These are phyloP conservation scores for Lotmaria passim DNA, from an alignment of 208 protist genomes.

Conservation along the genomic window DNA sequence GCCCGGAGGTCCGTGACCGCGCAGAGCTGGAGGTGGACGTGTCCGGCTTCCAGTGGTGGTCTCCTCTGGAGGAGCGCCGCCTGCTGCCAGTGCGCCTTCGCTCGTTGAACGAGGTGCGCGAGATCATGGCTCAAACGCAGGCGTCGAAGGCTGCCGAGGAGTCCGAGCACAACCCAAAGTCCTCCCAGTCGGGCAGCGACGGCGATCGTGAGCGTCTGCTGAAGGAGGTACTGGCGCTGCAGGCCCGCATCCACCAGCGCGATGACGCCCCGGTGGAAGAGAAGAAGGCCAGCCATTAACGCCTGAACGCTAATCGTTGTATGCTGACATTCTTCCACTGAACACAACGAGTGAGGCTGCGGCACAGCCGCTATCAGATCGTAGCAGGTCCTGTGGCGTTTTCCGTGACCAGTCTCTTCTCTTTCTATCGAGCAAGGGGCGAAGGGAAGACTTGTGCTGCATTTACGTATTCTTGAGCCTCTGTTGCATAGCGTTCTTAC, in stretches of 20 bases:
- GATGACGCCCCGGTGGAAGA: slow-evolving; percentile 72
- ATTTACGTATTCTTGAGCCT: slow-evolving; percentile 19
- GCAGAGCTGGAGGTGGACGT: slow-evolving; percentile 91
- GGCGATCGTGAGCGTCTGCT: slow-evolving; percentile 84
- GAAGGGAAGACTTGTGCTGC: slow-evolving; percentile 2
- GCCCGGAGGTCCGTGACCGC: slow-evolving; percentile 91
- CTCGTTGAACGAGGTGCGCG: slow-evolving; percentile 88
- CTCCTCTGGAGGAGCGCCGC: slow-evolving; percentile 84
- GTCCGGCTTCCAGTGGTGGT: slow-evolving; percentile 90
- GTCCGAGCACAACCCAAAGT: slow-evolving; percentile 49
- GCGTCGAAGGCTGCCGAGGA: slow-evolving; percentile 69
- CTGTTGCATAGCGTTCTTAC: slow-evolving; percentile 20
- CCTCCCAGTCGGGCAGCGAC: slow-evolving; percentile 59
- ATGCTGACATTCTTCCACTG: not conserved
- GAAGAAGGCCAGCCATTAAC: slow-evolving; percentile 76
- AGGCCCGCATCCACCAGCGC: slow-evolving; percentile 88
- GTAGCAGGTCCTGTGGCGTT: not conserved
- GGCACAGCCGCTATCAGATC: not conserved
- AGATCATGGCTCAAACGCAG: slow-evolving; percentile 90
- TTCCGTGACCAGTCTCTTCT: not conserved
- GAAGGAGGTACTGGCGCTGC: slow-evolving; percentile 90
- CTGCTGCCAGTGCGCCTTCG: slow-evolving; percentile 86
- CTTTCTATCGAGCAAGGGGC: slow-evolving; percentile 1
- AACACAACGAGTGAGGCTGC: not conserved
- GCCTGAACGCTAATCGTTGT: not conserved